Conservation (phyloP, 805 yeast genomes). For the Pichia paraexigua region DNA sequence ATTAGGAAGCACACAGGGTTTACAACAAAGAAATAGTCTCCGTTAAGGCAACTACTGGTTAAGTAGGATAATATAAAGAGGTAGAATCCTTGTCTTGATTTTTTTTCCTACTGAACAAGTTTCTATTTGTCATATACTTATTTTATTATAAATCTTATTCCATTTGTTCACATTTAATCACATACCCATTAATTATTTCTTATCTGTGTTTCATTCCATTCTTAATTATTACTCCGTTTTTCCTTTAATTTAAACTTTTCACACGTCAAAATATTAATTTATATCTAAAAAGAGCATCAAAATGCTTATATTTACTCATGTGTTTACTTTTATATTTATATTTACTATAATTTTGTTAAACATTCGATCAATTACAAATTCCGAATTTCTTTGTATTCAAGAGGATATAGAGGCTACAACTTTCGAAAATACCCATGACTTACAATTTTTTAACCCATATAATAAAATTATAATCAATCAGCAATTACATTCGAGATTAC, state of each 20-base stretch:
- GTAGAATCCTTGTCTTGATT: background rate
- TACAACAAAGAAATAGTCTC: background rate
- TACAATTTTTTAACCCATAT: background rate
- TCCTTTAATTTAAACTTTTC: too few relatives aligned
- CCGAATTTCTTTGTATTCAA: background rate
- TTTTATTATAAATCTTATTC: too few relatives aligned
- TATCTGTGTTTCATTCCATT: background rate
- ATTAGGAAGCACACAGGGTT: background rate
- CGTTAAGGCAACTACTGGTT: background rate
- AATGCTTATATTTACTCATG: slow-evolving; percentile 1
- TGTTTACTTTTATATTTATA: slow-evolving; percentile 1
- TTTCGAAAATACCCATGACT: background rate
- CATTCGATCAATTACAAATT: slow-evolving; percentile 1
- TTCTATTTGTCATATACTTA: background rate
- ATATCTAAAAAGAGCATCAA: background rate
- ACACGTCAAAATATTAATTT: background rate
- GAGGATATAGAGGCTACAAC: background rate
- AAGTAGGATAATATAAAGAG: background rate
- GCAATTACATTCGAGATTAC: slow-evolving; percentile 28
- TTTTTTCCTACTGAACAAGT: background rate
- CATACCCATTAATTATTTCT: background rate
- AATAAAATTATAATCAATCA: slow-evolving; percentile 13
- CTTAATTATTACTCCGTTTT: background rate
- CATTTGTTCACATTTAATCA: background rate
- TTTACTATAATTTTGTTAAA: slow-evolving; percentile 2